These are phyloP conservation scores for Cladobotryum mycophilum DNA, from an alignment of 2,329 filamentous ascomycete genomes.

Conservation along the genomic window DNA sequence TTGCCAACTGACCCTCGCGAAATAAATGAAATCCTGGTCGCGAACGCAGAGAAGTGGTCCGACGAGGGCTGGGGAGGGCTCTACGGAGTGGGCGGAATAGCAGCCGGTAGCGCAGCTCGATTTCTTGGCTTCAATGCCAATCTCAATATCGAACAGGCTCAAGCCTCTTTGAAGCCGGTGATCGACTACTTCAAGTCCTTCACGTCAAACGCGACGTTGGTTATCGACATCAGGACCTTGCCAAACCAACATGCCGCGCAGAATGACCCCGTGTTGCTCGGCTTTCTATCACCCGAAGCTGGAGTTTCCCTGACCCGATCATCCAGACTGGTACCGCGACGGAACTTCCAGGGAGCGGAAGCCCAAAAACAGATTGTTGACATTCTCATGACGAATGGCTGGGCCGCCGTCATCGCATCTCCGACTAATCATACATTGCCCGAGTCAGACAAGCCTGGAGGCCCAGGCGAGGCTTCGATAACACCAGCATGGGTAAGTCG, in stretches of 20 bases:
- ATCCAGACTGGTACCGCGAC: conserved; percentile 2
- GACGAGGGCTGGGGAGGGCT: conserved; percentile 8
- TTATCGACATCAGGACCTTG: background rate
- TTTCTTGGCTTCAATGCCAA: too few relatives aligned
- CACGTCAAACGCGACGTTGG: too few relatives aligned
- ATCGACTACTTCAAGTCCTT: too few relatives aligned
- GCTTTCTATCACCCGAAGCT: conserved; percentile 4
- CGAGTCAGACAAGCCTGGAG: conserved; percentile 6
- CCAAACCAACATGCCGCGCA: conserved; percentile 4
- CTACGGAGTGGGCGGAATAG: conserved; percentile 2
- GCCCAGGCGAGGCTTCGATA: conserved; percentile 4
- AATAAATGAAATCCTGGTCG: conserved; percentile 5
- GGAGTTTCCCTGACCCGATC: conserved; percentile 8
- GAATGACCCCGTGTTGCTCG: conserved; percentile 3
- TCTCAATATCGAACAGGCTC: too few relatives aligned
- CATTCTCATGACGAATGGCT: background rate
- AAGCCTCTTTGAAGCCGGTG: too few relatives aligned
- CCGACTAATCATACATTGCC: conserved; percentile 2
- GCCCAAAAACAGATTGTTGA: conserved; percentile 4
- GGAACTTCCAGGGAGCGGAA: conserved; percentile 1
- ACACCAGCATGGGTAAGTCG: conserved; percentile 7
- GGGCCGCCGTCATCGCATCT: conserved; percentile 1
- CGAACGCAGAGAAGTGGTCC: conserved; percentile 8
- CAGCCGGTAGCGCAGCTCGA: too few relatives aligned
- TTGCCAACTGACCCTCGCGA: background rate